Conservation (phyloP, 1,139 yeast genomes). For the Hyphopichia wangnamkhiaoensis region DNA sequence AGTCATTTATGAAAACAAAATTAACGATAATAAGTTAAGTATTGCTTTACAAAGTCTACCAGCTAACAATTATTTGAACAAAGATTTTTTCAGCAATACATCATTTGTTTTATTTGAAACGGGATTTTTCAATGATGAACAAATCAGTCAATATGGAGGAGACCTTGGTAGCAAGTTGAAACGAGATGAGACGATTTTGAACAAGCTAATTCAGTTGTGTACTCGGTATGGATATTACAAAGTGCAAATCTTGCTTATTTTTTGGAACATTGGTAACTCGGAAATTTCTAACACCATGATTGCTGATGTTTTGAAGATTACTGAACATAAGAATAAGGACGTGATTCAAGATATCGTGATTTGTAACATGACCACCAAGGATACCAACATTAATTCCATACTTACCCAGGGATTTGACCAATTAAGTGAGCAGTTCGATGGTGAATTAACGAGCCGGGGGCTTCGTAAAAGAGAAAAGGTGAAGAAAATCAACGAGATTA, state of each 20-base stretch:
- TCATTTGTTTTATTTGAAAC: conserved; percentile 49
- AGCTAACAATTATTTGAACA: conserved; percentile 30
- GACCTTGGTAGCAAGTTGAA: conserved; percentile 30
- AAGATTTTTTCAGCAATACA: conserved; percentile 37
- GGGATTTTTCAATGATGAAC: conserved; percentile 32
- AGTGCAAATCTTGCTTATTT: conserved; percentile 38
- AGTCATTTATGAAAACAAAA: conserved; percentile 26
- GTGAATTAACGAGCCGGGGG: conserved; percentile 36
- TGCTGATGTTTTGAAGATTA: conserved; percentile 18
- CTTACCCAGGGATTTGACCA: conserved; percentile 26
- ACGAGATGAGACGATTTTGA: conserved; percentile 37
- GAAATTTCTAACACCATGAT: conserved; percentile 9
- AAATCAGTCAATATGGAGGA: conserved; percentile 9
- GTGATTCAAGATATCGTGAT: conserved; percentile 23
- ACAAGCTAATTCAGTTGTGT: conserved; percentile 39
- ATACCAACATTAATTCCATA: conserved; percentile 28
- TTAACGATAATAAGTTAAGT: conserved; percentile 23
- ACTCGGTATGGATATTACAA: conserved; percentile 34
- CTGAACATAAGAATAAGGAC: conserved; percentile 9
- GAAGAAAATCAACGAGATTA: conserved; percentile 6
- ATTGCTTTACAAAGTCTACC: conserved; percentile 42
- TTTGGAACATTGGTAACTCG: conserved; percentile 37
- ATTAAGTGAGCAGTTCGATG: conserved; percentile 26
- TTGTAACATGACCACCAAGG: conserved; percentile 37
- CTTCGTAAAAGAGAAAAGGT: conserved; percentile 16